Evolutionary conservation across 169 alveolate genomes (phyloP).

Genomic region (Cystoisospora suis): DNA sequence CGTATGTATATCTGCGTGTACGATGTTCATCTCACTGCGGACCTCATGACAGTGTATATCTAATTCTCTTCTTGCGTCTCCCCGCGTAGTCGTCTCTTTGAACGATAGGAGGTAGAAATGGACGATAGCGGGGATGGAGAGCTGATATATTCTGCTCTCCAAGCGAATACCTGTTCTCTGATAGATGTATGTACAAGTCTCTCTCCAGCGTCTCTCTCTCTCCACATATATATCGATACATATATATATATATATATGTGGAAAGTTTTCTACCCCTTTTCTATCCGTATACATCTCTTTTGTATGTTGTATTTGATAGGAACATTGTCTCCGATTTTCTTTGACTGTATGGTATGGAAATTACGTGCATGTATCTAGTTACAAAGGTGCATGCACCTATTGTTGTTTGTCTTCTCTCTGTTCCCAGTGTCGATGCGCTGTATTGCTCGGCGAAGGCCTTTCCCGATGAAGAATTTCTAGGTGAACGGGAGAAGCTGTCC

Average conservation of each 20-base stretch:
- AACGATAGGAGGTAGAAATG: neutral
- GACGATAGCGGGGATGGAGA: neutral
- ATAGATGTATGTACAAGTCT: neutral
- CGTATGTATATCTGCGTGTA: neutral
- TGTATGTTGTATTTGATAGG: too few relatives aligned
- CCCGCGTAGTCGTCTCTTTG: neutral
- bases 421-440: neutral
- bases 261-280: neutral
- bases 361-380: neutral
- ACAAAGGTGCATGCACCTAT: too few relatives aligned
- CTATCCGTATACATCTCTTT: neutral
- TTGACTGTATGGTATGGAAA: neutral
- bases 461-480: neutral
- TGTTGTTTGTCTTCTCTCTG: neutral
- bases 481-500: conserved; percentile 2
- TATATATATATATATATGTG: too few relatives aligned
- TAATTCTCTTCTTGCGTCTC: neutral
- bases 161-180: neutral
- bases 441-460: conserved; percentile 11
- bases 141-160: neutral
- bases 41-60: neutral
- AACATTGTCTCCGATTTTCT: neutral
- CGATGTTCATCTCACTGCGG: neutral
- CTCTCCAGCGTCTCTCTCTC: too few relatives aligned
- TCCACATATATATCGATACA: too few relatives aligned